These are phyloP conservation scores for Cylindrotheca fusiformis DNA, from an alignment of 108 stramenopile species.

Conservation along the genomic window DNA sequence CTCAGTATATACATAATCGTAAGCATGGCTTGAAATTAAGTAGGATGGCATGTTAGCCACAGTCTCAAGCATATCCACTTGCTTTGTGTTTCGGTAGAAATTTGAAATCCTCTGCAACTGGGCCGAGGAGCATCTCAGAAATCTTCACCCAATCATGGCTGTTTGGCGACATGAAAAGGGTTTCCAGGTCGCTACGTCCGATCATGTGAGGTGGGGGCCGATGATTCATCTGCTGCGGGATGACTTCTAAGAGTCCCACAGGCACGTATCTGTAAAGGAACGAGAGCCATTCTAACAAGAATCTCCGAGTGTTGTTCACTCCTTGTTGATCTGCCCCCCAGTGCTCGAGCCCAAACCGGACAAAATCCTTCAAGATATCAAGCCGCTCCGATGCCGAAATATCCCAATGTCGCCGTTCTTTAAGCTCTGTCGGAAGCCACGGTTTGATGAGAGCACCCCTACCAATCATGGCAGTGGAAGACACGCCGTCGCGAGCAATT, in stretches of 20 bases:
- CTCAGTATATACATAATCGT: too few species aligned
- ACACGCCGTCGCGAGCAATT: conserved; percentile 50
- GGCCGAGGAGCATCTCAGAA: conserved; percentile 93
- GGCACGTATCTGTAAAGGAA: conserved; percentile 96
- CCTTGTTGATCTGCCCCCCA: conserved; percentile 97
- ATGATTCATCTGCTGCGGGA: conserved; percentile 92
- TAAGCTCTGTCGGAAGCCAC: conserved; percentile 97
- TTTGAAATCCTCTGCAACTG: conserved; percentile 86
- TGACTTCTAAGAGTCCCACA: conserved; percentile 87
- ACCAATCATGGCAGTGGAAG: conserved; percentile 92
- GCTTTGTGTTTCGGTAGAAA: conserved; percentile 96
- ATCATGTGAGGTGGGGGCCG: conserved; percentile 78
- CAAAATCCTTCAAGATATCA: conserved; percentile 92
- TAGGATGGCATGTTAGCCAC: too few species aligned
- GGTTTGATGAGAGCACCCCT: conserved; percentile 98
- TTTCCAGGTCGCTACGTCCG: conserved; percentile 55
- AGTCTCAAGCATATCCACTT: conserved; percentile 50
- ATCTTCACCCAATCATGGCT: conserved; percentile 95
- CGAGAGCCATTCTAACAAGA: conserved; percentile 96
- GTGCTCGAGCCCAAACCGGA: conserved; percentile 92
- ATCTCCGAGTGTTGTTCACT: conserved; percentile 92
- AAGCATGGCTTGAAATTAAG: too few species aligned
- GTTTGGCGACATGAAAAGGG: conserved; percentile 47
- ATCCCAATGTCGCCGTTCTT: conserved; percentile 93
- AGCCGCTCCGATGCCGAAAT: conserved; percentile 92